These are phyloP conservation scores for Gryganskiella cystojenkinii DNA, from an alignment of 192 early-diverging fungal species.

Conservation along the genomic window DNA sequence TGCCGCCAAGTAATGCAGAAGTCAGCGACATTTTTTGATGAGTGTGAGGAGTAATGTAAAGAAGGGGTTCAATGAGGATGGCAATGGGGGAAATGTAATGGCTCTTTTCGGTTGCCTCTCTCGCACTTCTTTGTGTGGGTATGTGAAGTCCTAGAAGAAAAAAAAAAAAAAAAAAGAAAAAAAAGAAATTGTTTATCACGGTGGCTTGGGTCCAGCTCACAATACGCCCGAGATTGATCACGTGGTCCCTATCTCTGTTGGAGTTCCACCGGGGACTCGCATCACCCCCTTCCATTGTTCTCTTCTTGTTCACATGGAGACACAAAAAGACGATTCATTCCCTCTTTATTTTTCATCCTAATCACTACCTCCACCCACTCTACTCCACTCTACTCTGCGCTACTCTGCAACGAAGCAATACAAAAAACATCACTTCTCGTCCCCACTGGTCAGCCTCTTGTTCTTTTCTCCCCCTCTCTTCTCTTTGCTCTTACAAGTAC, in stretches of 20 bases:
- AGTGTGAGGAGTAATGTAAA: constrained; percentile 1
- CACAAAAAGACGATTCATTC: too few relatives aligned
- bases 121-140: too few relatives aligned
- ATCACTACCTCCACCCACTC: constrained; percentile 4
- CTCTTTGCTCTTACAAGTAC: background rate
- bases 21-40: constrained; percentile 42
- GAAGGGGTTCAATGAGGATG: background rate
- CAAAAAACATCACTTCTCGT: constrained; percentile 1
- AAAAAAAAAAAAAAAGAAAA: too few relatives aligned
- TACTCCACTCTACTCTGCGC: background rate
- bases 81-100: background rate
- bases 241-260: too few relatives aligned
- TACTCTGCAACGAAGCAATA: background rate
- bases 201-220: too few relatives aligned
- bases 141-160: too few relatives aligned
- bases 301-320: too few relatives aligned
- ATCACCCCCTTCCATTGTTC: background rate
- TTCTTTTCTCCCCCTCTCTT: background rate
- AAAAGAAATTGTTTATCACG: too few relatives aligned
- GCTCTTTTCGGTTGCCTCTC: too few relatives aligned
- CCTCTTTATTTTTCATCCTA: background rate
- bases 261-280: too few relatives aligned
- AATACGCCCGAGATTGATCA: too few relatives aligned
- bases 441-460: background rate
- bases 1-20: constrained; percentile 35